These are phyloP conservation scores for Fusarium robinianum DNA, from an alignment of 2,329 filamentous ascomycete genomes.

Conservation along the genomic window DNA sequence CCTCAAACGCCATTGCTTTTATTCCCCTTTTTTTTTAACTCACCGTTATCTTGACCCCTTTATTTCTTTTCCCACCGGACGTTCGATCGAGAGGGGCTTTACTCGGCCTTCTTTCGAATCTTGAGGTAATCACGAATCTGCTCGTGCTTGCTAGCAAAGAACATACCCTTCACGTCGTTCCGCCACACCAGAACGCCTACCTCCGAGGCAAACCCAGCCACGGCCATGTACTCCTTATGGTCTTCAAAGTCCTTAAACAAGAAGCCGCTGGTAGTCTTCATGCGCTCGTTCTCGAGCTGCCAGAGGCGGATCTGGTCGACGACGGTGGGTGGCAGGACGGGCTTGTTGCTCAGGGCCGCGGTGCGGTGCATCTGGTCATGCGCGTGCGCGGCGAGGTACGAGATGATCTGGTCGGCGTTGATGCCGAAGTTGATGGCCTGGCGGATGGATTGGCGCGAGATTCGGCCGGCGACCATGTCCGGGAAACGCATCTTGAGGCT, in stretches of 20 bases:
- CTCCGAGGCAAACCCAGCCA: conserved; percentile 81
- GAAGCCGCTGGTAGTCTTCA: conserved; percentile 82
- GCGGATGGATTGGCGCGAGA: conserved; percentile 87
- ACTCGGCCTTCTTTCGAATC: conserved; percentile 60
- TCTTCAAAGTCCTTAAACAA: conserved; percentile 87
- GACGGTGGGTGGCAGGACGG: conserved; percentile 89
- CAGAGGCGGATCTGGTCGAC: conserved; percentile 97
- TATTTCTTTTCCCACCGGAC: too few species aligned
- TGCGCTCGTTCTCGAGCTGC: conserved; percentile 96
- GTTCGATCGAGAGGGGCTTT: too few species aligned
- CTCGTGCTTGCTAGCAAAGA: conserved; percentile 91
- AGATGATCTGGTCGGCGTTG: conserved; percentile 92
- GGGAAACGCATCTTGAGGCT: conserved; percentile 89
- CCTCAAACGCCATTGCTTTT: conserved; percentile 30
- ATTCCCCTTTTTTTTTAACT: too few species aligned
- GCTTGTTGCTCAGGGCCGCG: conserved; percentile 59
- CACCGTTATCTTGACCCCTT: background rate
- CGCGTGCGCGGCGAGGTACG: conserved; percentile 88
- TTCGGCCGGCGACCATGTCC: conserved; percentile 89
- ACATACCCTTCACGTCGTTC: conserved; percentile 77
- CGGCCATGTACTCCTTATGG: conserved; percentile 69
- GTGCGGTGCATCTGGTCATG: conserved; percentile 89
- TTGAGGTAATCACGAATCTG: conserved; percentile 83
- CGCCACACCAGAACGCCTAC: conserved; percentile 90
- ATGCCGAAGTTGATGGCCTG: conserved; percentile 88